A percentile compares a stretch with the other conserved stretches of the same genome.
Conservation (phyloP, 2,329 filamentous ascomycete genomes). For the Ilyonectria mors-panacis region DNA sequence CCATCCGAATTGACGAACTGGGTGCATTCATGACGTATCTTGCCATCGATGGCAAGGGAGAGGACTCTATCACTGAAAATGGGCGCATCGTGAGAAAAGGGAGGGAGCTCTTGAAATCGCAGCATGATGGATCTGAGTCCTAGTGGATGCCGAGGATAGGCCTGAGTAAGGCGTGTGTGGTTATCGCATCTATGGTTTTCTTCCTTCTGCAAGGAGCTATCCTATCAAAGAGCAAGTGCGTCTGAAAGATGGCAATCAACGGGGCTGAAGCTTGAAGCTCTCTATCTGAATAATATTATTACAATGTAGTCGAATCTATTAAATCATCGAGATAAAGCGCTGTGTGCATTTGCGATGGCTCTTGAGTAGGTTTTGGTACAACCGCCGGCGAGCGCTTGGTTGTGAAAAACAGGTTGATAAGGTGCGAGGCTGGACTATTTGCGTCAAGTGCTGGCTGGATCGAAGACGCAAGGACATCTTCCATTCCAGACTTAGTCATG, state of each 20-base stretch:
- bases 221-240: neutral
- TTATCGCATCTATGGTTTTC: neutral
- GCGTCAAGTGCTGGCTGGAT: slow-evolving; percentile 17
- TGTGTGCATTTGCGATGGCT: neutral
- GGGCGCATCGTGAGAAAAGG: slow-evolving; percentile 30
- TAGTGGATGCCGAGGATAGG: neutral
- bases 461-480: slow-evolving; percentile 29
- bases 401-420: slow-evolving; percentile 11
- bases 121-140: neutral
- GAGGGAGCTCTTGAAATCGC: slow-evolving; percentile 20
- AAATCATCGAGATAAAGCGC: slow-evolving; percentile 11
- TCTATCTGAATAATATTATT: neutral
- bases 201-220: neutral
- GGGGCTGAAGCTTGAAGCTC: no score
- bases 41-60: slow-evolving; percentile 33
- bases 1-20: slow-evolving; percentile 32
- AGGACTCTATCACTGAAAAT: slow-evolving; percentile 29
- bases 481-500: slow-evolving; percentile 14
- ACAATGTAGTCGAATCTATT: slow-evolving; percentile 15
- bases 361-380: neutral
- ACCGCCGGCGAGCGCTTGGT: neutral
- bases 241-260: neutral
- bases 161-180: neutral
- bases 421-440: slow-evolving; percentile 15
- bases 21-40: slow-evolving; percentile 39